Conservation (phyloP, 495 filamentous ascomycete species). For the Hypoxylon lienhwacheense region DNA sequence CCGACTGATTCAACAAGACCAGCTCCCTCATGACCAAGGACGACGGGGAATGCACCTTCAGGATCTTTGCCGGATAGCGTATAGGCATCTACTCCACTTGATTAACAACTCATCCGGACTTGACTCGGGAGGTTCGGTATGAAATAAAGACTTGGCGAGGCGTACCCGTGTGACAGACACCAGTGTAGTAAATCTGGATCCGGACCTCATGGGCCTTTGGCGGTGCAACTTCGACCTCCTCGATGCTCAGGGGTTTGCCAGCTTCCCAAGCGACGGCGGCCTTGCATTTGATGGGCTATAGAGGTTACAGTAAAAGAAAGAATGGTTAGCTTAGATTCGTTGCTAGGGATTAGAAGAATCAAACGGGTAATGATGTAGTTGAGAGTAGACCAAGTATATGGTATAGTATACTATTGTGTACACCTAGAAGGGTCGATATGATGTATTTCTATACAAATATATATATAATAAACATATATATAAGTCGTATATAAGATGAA, state of each 20-base stretch:
- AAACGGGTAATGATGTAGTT: too few species aligned
- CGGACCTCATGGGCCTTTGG: slow-evolving; percentile 95
- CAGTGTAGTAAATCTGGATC: slow-evolving; percentile 94
- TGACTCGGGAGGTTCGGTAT: too few species aligned
- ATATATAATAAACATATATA: not conserved
- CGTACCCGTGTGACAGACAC: slow-evolving; percentile 95
- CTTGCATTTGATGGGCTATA: slow-evolving; percentile 62
- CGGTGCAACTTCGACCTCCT: slow-evolving; percentile 88
- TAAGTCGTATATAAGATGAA: slow-evolving; percentile 3
- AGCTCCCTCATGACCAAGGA: slow-evolving; percentile 95
- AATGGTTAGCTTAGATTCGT: slow-evolving; percentile 11
- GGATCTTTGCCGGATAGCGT: slow-evolving; percentile 97
- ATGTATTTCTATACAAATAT: not conserved
- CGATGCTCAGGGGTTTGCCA: slow-evolving; percentile 81
- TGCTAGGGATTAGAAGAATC: too few species aligned
- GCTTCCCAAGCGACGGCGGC: slow-evolving; percentile 97
- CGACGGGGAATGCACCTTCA: slow-evolving; percentile 95
- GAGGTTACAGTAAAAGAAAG: not conserved
- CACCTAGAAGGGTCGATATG: not conserved
- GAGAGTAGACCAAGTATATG: not conserved
- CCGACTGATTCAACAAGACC: slow-evolving; percentile 96
- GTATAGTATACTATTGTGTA: not conserved
- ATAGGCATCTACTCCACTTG: slow-evolving; percentile 77
- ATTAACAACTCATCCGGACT: slow-evolving; percentile 25
- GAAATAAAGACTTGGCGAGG: slow-evolving; percentile 30